Base-by-base conservation (phyloP, 176 grass and related monocot species). In the Microstegium vimineum region DNA sequence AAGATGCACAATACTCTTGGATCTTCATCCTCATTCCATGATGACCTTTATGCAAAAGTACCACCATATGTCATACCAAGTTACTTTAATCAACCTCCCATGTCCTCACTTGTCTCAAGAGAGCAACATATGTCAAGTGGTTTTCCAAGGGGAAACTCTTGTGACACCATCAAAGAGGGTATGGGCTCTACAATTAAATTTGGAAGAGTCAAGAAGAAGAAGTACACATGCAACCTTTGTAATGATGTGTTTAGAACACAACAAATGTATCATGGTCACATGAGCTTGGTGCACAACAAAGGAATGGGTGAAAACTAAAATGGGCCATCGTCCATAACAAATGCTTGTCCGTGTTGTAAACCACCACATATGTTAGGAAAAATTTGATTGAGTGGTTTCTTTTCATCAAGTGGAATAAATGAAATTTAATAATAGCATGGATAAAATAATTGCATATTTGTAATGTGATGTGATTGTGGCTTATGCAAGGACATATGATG, bases 261-360 rank as follows among this genome's bases (percentile, higher is more conserved):
- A 43, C 36, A 77, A 77, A 5, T 37, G 28, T 77, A 63, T 63
- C 37, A 40, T 63, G 14, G 75, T 12, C 75, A 77, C 59, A 77
- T 63, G 57, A 63, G 5, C 25, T 43, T 59, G n/a, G 1, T 42
- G 8, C 59, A 78, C 61, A 63, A 17, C 5, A 64, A n/a, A 20
- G 13, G 5, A 43, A 45, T 22, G 36, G 1, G 35, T 13, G 37
- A n/a, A 2, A 75, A 25, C 8, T 57, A 23, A 52, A 56, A 14
- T 59, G 20, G 10, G 12, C 3, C 23, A 72, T 47, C 15, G 0
- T 31, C 41, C 15, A 25, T 1, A 1, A 26, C 3, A 30, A 43
- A 46, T 72, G 3, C 14, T 45, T 40, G 0, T 45, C 3, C 3
- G 0, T 26, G n/a, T 2, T 60, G 56, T 60, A 60, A 60, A 12